phyloP scores from a whole-genome alignment of 371 early-diverging fungal species.

The Rhizopus arrhizus region DNA sequence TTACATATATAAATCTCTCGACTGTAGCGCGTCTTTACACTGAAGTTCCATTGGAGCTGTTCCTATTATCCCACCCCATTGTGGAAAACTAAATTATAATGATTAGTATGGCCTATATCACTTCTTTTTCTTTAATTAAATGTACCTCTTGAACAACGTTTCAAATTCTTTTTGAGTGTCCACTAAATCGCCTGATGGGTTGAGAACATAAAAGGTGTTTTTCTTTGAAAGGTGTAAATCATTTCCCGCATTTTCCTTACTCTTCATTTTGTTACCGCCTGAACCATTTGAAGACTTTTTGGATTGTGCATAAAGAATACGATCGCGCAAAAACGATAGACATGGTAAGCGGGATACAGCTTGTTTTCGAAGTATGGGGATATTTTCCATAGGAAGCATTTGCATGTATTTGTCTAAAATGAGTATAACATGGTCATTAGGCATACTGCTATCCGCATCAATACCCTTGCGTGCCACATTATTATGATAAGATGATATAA shows the following conservation, averaged over 20 bases:
- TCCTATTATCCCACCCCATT: constrained; percentile 77
- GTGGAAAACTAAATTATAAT: constrained; percentile 10
- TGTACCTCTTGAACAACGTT: constrained; percentile 54
- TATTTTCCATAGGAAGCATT: constrained; percentile 83
- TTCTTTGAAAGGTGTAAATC: constrained; percentile 53
- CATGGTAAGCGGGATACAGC: constrained; percentile 85
- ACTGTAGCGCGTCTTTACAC: constrained; percentile 55
- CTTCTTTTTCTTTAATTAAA: background rate
- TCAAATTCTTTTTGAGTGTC: constrained; percentile 82
- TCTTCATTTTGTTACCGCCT: background rate
- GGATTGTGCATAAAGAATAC: constrained; percentile 50
- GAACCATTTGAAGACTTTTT: background rate
- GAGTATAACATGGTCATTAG: constrained; percentile 70
- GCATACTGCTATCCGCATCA: constrained; percentile 20
- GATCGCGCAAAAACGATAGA: constrained; percentile 70
- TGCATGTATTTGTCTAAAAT: constrained; percentile 83
- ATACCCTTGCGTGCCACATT: constrained; percentile 18
- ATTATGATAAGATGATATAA: constrained; percentile 29
- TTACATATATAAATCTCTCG: constrained; percentile 77
- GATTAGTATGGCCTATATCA: background rate
- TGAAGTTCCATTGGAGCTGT: constrained; percentile 72
- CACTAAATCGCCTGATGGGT: constrained; percentile 85
- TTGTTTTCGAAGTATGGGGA: constrained; percentile 68
- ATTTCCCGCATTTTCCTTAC: constrained; percentile 9
- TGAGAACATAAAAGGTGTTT: constrained; percentile 80